phyloP scores from a whole-genome alignment of 306 rosid species.

The Amphicarpaea edgeworthii region DNA sequence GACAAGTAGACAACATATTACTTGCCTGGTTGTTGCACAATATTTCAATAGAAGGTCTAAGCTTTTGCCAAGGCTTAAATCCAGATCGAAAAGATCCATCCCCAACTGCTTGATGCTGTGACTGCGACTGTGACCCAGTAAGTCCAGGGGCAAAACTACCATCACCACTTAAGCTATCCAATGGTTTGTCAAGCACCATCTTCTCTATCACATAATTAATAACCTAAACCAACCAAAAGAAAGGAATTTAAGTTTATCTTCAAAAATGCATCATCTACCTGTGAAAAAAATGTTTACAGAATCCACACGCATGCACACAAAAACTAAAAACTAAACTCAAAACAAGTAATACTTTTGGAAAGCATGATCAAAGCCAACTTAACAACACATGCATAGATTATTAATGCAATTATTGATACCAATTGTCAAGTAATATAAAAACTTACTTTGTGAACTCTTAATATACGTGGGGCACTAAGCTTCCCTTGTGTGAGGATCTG shows the following conservation, averaged over 20 bases:
- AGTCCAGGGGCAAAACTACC: conserved; percentile 72
- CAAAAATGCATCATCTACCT: conserved; percentile 26
- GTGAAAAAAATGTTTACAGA: conserved; percentile 21
- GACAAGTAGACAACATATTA: conserved; percentile 28
- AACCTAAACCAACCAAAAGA: conserved; percentile 60
- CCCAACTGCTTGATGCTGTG: conserved; percentile 63
- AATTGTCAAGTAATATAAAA: conserved; percentile 34
- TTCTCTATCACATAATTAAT: conserved; percentile 90
- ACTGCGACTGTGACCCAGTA: conserved; percentile 65
- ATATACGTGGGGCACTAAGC: conserved; percentile 95
- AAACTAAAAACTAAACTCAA: conserved; percentile 4
- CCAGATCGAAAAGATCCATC: conserved; percentile 90
- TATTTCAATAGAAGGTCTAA: conserved; percentile 89
- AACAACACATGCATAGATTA: background rate
- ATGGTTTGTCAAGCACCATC: conserved; percentile 94
- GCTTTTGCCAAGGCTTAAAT: conserved; percentile 89
- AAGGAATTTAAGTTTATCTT: conserved; percentile 29
- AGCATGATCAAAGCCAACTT: conserved; percentile 21
- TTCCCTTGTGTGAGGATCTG: conserved; percentile 98
- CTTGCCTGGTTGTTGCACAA: conserved; percentile 96
- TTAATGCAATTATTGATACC: conserved; percentile 13
- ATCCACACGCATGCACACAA: conserved; percentile 1
- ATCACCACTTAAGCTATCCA: conserved; percentile 71
- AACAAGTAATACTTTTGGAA: conserved; percentile 10
- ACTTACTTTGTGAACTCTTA: conserved; percentile 92